Conservation (phyloP, 225 moss, liverwort and hornwort species). For the Anthoceros angustus region DNA sequence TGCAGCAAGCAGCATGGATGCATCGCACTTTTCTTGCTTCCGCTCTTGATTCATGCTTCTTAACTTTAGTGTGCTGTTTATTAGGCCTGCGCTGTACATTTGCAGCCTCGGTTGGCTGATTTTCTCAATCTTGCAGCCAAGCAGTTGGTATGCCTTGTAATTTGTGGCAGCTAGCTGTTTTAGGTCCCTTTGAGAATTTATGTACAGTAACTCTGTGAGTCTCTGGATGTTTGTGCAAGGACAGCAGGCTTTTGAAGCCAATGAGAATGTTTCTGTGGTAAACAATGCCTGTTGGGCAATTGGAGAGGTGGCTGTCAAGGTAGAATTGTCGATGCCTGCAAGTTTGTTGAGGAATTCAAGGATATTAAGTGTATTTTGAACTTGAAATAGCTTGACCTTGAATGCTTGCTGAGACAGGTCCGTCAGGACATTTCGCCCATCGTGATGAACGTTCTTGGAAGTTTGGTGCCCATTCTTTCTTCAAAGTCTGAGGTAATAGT, state of each 20-base stretch:
- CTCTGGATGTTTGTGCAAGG: slow-evolving; percentile 10
- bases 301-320: slow-evolving; percentile 98
- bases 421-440: slow-evolving; percentile 89
- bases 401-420: slow-evolving; percentile 31
- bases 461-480: slow-evolving; percentile 77
- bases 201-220: not conserved
- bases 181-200: not conserved
- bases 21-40: not conserved
- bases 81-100: slow-evolving; percentile 89
- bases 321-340: not conserved
- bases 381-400: not conserved
- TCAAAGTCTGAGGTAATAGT: slow-evolving; percentile 58
- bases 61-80: slow-evolving; percentile 3
- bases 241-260: slow-evolving; percentile 83
- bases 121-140: slow-evolving; percentile 88
- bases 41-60: not conserved
- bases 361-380: not conserved
- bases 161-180: not conserved
- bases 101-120: slow-evolving; percentile 86
- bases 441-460: slow-evolving; percentile 81
- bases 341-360: not conserved
- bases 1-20: not conserved
- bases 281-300: slow-evolving; percentile 99
- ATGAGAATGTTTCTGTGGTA: slow-evolving; percentile 92
- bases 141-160: slow-evolving; percentile 53